These are phyloP conservation scores for Coniferiporia weirii DNA, from an alignment of 1,284 basidiomycete genomes.

Conservation along the genomic window DNA sequence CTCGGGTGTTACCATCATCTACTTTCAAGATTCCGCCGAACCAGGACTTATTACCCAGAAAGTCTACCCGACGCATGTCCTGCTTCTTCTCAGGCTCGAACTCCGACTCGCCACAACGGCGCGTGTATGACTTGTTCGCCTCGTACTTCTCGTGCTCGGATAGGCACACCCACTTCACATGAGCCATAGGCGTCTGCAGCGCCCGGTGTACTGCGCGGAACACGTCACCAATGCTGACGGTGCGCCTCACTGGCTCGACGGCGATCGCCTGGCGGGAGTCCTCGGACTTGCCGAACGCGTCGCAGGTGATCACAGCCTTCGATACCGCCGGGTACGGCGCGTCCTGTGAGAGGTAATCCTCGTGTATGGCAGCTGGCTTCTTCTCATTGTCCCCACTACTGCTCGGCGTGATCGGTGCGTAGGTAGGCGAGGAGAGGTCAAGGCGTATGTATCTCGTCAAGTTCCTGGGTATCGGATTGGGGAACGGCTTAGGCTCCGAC, in stretches of 20 bases:
- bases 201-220: background rate
- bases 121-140: background rate
- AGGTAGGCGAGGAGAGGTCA: background rate
- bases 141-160: background rate
- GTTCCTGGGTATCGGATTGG: background rate
- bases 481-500: no score
- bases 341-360: constrained; percentile 6
- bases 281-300: constrained; percentile 1
- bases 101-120: background rate
- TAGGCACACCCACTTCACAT: constrained; percentile 1
- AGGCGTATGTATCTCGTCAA: background rate
- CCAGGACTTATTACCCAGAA: background rate
- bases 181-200: background rate
- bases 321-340: constrained; percentile 1
- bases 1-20: background rate
- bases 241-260: constrained; percentile 1
- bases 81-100: constrained; percentile 4
- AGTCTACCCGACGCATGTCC: constrained; percentile 2
- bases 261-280: background rate
- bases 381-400: no score
- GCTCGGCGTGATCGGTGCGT: background rate
- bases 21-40: background rate
- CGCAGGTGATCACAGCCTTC: constrained; percentile 3
- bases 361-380: constrained; percentile 1
- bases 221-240: constrained; percentile 2